A percentile compares a stretch with the other conserved stretches of the same genome.
Evolutionary conservation across 2,329 filamentous ascomycete species (phyloP).

Genomic region (Colletotrichum horii): DNA sequence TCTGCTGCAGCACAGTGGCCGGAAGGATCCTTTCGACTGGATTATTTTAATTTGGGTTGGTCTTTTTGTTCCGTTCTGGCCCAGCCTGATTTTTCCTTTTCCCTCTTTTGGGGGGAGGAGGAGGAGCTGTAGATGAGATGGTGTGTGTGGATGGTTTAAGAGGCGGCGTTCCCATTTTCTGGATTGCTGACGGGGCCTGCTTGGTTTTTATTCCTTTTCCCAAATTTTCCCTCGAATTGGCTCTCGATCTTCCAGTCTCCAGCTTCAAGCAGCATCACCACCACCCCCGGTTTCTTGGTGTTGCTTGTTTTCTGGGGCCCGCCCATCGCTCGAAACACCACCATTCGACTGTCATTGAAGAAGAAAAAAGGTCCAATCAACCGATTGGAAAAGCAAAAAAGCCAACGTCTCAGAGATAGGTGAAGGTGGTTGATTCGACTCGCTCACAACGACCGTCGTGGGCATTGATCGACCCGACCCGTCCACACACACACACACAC

Average conservation of each 20-base stretch:
- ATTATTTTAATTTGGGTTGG: neutral
- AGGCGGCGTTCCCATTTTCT: constrained; percentile 1
- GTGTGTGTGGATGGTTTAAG: constrained; percentile 5
- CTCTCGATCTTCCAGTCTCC: neutral
- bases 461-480: neutral
- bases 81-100: neutral
- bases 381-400: neutral
- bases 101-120: neutral
- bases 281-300: neutral
- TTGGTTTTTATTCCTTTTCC: neutral
- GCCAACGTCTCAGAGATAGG: neutral
- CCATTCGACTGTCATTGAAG: neutral
- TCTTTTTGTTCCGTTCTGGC: neutral
- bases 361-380: neutral
- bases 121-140: neutral
- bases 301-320: constrained; percentile 7
- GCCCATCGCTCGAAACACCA: neutral
- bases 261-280: neutral
- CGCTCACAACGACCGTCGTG: neutral
- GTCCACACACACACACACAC: neutral
- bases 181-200: neutral
- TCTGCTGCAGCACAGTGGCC: neutral
- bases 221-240: neutral
- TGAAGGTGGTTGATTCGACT: neutral
- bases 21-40: neutral